Percentiles rank a stretch among this genome's conserved stretches.
These are phyloP conservation scores for Trichomonas gallinae DNA, from an alignment of 208 protist genomes.

Conservation along the genomic window DNA sequence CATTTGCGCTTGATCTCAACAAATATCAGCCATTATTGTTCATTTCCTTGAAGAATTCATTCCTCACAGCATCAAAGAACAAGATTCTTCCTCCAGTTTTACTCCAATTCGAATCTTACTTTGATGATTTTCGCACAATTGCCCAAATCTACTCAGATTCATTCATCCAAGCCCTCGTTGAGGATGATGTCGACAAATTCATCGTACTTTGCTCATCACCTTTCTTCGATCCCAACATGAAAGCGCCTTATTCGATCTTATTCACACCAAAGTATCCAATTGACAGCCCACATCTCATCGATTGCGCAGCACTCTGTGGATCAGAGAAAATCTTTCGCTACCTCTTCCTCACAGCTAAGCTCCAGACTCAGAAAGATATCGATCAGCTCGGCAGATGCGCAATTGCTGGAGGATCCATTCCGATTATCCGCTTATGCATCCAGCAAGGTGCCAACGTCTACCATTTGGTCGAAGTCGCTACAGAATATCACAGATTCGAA, in stretches of 20 bases:
- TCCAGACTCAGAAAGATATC: background rate
- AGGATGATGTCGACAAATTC: background rate
- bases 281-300: background rate
- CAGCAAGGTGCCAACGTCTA: background rate
- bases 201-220: background rate
- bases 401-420: background rate
- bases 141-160: background rate
- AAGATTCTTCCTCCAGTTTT: background rate
- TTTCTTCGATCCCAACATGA: background rate
- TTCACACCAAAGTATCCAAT: background rate
- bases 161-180: background rate
- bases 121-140: background rate
- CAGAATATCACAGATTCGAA: background rate
- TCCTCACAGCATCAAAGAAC: background rate
- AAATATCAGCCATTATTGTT: too few species aligned
- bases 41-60: too few species aligned
- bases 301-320: background rate
- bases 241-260: background rate
- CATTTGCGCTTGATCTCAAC: too few species aligned
- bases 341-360: background rate
- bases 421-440: background rate
- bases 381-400: background rate
- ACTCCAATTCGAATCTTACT: background rate
- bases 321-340: background rate
- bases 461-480: background rate